phyloP scores from a whole-genome alignment of 202 grass and related monocot species.

The Panicum virgatum region DNA sequence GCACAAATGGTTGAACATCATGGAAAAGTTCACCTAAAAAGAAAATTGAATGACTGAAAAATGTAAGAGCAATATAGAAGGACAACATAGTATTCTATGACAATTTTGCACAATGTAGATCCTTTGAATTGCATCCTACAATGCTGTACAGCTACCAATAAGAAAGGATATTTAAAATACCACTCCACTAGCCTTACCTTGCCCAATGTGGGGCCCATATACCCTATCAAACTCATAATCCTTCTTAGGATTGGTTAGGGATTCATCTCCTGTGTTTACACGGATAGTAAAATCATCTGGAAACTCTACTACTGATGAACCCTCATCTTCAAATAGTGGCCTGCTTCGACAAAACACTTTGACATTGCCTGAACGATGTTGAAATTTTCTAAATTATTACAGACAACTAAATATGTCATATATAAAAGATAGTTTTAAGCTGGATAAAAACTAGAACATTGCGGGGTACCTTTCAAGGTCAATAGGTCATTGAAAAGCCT shows the following conservation, averaged over 20 bases:
- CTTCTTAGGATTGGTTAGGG: slow-evolving; percentile 90
- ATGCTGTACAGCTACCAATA: slow-evolving; percentile 3
- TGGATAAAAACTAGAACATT: slow-evolving; percentile 5
- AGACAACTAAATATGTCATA: slow-evolving; percentile 16
- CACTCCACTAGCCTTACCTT: slow-evolving; percentile 61
- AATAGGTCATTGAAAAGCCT: slow-evolving; percentile 91
- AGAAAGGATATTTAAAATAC: slow-evolving; percentile 15
- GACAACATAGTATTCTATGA: slow-evolving; percentile 7
- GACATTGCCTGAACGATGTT: slow-evolving; percentile 75
- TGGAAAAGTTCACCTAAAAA: slow-evolving; percentile 84
- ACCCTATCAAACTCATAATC: slow-evolving; percentile 98
- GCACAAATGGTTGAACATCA: slow-evolving; percentile 96
- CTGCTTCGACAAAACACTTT: slow-evolving; percentile 93
- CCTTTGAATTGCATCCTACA: neutral
- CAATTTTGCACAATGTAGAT: neutral
- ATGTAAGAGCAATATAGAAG: slow-evolving; percentile 30
- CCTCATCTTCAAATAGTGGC: slow-evolving; percentile 91
- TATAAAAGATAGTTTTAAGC: slow-evolving; percentile 29
- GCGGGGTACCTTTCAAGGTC: slow-evolving; percentile 74
- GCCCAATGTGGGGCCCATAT: slow-evolving; percentile 92
- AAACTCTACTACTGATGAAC: slow-evolving; percentile 75
- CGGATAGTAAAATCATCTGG: slow-evolving; percentile 93
- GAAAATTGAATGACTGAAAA: slow-evolving; percentile 20
- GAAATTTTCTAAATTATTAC: slow-evolving; percentile 29
- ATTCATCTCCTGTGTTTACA: slow-evolving; percentile 90